A percentile compares a stretch with the other conserved stretches of the same genome.
Evolutionary conservation across 2,329 filamentous ascomycete genomes (phyloP).

Genomic region (Aspergillus fumigatus): DNA sequence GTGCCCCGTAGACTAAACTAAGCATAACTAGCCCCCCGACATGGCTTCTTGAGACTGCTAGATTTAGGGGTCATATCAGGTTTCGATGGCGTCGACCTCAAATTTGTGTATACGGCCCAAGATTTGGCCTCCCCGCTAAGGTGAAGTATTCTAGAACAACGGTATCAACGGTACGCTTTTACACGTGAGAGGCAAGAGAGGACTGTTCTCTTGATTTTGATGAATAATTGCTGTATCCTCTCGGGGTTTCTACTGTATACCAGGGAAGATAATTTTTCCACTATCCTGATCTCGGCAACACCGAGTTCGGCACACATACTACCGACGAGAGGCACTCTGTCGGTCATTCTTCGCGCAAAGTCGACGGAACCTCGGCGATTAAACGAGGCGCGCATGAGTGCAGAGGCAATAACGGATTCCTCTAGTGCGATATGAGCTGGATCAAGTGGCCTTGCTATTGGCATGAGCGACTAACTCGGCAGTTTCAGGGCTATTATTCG

Average conservation of each 20-base stretch:
- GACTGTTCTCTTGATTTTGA: too few species aligned
- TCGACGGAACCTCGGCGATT: neutral
- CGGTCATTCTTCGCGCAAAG: neutral
- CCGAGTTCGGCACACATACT: too few species aligned
- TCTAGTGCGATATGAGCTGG: too few species aligned
- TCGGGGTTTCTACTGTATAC: neutral
- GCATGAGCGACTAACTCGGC: neutral
- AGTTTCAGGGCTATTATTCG: neutral
- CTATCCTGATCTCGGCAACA: neutral
- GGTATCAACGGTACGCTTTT: too few species aligned
- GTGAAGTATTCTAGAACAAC: neutral
- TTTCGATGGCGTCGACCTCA: neutral
- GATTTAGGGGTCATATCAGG: neutral
- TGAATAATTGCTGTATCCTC: too few species aligned
- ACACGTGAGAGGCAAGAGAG: too few species aligned
- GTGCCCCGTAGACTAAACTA: neutral
- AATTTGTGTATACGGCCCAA: neutral
- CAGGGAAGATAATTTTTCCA: neutral
- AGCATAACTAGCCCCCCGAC: neutral
- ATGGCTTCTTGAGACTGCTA: neutral
- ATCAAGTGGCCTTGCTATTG: neutral
- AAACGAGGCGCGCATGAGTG: neutral
- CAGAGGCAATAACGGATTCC: neutral
- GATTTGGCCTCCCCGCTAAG: neutral
- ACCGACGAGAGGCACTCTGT: neutral